Evolutionary conservation across 257 asterid genomes (phyloP).

Genomic region (Solanum peruvianum): DNA sequence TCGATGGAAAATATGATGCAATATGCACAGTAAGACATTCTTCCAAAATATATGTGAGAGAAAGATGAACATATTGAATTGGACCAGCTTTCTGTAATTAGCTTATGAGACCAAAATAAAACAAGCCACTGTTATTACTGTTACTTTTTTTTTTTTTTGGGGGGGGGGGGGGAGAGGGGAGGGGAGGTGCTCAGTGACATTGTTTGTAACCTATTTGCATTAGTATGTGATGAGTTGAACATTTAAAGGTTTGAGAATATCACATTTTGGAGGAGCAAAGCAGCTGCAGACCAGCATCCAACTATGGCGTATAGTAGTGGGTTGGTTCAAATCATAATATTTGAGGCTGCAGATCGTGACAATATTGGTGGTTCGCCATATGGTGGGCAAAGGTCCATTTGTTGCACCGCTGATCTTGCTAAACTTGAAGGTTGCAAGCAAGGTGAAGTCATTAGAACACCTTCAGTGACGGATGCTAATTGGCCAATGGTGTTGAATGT

Average conservation of each 20-base stretch:
- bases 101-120: neutral
- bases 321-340: conserved; percentile 73
- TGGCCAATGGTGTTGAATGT: conserved; percentile 78
- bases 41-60: neutral
- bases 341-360: conserved; percentile 88
- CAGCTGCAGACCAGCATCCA: conserved; percentile 49
- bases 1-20: neutral
- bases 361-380: conserved; percentile 96
- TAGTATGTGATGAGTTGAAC: conserved; percentile 5
- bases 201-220: neutral
- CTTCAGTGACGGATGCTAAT: conserved; percentile 45
- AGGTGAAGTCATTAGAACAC: conserved; percentile 69
- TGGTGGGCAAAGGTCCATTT: conserved; percentile 93
- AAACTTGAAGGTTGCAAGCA: conserved; percentile 90
- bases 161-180: too few relatives aligned
- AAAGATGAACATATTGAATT: neutral
- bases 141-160: neutral
- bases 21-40: neutral
- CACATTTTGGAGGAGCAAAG: conserved; percentile 84
- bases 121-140: neutral
- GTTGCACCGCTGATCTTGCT: conserved; percentile 96
- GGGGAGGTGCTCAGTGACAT: neutral
- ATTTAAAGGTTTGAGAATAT: conserved; percentile 72
- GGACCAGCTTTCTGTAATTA: neutral
- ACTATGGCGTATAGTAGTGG: conserved; percentile 54